phyloP scores from a whole-genome alignment of 306 rosid genomes.

The Vicia faba region DNA sequence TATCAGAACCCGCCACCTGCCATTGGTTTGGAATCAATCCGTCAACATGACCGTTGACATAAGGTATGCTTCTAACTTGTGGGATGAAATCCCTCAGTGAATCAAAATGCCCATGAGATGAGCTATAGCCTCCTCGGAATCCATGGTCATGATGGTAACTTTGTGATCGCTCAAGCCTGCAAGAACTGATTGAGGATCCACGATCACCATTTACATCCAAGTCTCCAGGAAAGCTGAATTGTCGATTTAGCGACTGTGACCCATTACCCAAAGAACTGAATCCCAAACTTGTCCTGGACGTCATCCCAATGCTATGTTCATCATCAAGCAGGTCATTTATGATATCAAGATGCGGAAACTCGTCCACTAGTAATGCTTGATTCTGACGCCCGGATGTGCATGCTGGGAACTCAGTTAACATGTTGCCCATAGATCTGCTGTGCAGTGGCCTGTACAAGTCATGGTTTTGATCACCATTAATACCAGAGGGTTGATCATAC shows the following conservation, averaged over 20 bases:
- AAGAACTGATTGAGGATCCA: slow-evolving; percentile 72
- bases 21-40: slow-evolving; percentile 74
- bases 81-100: slow-evolving; percentile 60
- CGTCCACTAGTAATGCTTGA: slow-evolving; percentile 76
- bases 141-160: slow-evolving; percentile 76
- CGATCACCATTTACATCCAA: slow-evolving; percentile 51
- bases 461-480: slow-evolving; percentile 54
- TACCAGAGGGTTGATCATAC: slow-evolving; percentile 53
- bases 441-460: slow-evolving; percentile 59
- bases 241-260: slow-evolving; percentile 62
- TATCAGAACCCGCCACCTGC: slow-evolving; percentile 66
- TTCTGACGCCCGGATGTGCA: slow-evolving; percentile 69
- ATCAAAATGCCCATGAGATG: slow-evolving; percentile 57
- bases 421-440: slow-evolving; percentile 53
- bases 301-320: slow-evolving; percentile 56
- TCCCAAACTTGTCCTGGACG: slow-evolving; percentile 42
- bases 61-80: slow-evolving; percentile 49
- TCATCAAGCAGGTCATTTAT: slow-evolving; percentile 96
- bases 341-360: slow-evolving; percentile 95
- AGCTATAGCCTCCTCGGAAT: slow-evolving; percentile 56
- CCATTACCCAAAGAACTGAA: slow-evolving; percentile 53
- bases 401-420: slow-evolving; percentile 54
- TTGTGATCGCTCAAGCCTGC: slow-evolving; percentile 83
- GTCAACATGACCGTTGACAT: slow-evolving; percentile 76
- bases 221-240: slow-evolving; percentile 76